Base-by-base conservation (phyloP, 305 asterid genomes). In the Fraxinus albicans region DNA sequence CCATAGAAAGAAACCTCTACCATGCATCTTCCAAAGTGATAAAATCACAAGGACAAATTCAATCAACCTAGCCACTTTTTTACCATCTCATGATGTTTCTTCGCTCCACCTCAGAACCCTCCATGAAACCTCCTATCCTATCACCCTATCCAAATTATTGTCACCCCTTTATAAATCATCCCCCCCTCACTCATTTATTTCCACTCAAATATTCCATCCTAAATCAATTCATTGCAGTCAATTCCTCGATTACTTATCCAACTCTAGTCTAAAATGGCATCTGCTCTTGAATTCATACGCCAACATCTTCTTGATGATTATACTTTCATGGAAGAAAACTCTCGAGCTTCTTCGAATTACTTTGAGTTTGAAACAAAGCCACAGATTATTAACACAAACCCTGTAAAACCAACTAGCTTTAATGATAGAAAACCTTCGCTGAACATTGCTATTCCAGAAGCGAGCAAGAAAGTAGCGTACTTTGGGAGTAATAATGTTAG, bases 291-390 rank as follows among this genome's bases (percentile, higher is more conserved):
- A 10, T 67, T 83, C 88, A 89, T 91, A 0, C 84, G 89, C 83
- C 93, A 89, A 25, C 90, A 90, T 86, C 93, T 91, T 15, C 86
- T 92, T 6, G 92, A 90, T 35, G 93, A 91, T 65, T 83, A 12
- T 36, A 85, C 81, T 21, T 86, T 84, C 83, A 81, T 27, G 9
- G 82, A 86, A 65, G 81, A 85, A 72, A 79, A 29, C 78, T 85
- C 27, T 82, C 87, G 2, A 69, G 76, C 85, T 83, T 78, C 44
- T 50, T 73, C 29, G 35, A 35, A 72, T 38, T 77, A 6, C 78
- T 3, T 83, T 0, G 86, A 85, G 0, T 86, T 88, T 23, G 89
- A 85, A 15, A 25, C 79, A 0, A 84, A 84, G 50, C 88, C 85
- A 8, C 76, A 38, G 29, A 3, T 58, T 21, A 38, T 73, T 0